Percentiles rank a stretch among this genome's conserved stretches.
phyloP scores from a whole-genome alignment of 1,284 basidiomycete genomes.

The Cutaneotrichosporon sp. region DNA sequence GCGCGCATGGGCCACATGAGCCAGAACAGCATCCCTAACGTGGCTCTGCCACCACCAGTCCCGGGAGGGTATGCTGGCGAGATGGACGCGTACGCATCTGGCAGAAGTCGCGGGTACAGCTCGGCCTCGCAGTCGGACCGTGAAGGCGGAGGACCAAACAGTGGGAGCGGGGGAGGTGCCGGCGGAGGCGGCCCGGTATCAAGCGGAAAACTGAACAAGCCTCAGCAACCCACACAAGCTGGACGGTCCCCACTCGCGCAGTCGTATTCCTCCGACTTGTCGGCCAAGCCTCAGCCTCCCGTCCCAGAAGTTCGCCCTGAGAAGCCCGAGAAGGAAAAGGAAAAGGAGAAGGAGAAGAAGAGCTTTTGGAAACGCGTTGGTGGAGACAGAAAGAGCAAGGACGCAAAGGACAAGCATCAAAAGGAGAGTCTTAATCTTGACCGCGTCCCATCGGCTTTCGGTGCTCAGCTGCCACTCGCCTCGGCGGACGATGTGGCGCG shows the following conservation, averaged over 20 bases:
- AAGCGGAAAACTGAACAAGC: conserved; percentile 17
- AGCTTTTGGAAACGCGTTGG: conserved; percentile 13
- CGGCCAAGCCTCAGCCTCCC: conserved; percentile 1
- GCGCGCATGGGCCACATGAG: conserved; percentile 8
- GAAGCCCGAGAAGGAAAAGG: conserved; percentile 11
- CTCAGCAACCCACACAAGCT: background rate
- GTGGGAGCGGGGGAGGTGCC: background rate
- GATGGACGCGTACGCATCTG: conserved; percentile 22
- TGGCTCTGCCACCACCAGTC: conserved; percentile 18
- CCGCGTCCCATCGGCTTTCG: background rate
- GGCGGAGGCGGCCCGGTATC: background rate
- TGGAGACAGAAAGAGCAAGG: conserved; percentile 11
- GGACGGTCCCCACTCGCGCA: conserved; percentile 14
- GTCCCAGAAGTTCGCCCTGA: background rate
- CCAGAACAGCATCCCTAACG: conserved; percentile 15
- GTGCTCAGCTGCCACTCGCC: background rate
- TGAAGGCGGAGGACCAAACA: conserved; percentile 9
- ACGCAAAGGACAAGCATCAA: background rate
- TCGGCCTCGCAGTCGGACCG: conserved; percentile 17
- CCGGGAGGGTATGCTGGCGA: conserved; percentile 6
- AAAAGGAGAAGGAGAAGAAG: conserved; percentile 13
- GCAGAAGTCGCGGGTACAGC: conserved; percentile 13
- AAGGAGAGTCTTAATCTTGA: background rate
- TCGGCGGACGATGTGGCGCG: conserved; percentile 9
- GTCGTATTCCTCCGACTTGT: conserved; percentile 10